Evolutionary conservation across 1,284 basidiomycete genomes (phyloP).

Genomic region (Rhodotorula glutinis): DNA sequence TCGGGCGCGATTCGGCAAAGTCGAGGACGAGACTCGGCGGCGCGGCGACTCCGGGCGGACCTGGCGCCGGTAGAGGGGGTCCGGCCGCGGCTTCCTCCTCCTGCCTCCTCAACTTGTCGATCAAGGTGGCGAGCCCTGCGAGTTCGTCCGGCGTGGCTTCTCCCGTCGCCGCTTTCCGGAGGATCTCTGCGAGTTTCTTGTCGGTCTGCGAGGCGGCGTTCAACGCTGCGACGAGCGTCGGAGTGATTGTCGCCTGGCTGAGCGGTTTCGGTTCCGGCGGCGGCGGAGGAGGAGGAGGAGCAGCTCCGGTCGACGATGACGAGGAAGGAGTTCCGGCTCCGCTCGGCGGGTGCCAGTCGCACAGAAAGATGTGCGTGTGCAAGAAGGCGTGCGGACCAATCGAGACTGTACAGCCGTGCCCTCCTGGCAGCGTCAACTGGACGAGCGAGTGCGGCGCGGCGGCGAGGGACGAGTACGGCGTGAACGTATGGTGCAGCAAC

Average conservation of each 20-base stretch:
- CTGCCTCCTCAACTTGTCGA: slow-evolving; percentile 20
- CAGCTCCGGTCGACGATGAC: background rate
- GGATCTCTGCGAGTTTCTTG: slow-evolving; percentile 6
- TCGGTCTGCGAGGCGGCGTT: slow-evolving; percentile 26
- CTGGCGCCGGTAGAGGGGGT: background rate
- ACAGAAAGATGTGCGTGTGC: slow-evolving; percentile 14
- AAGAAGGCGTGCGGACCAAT: slow-evolving; percentile 33
- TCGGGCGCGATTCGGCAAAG: slow-evolving; percentile 13
- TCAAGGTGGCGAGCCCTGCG: slow-evolving; percentile 12
- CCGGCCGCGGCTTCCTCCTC: background rate
- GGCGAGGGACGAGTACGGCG: slow-evolving; percentile 9
- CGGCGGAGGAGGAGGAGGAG: no score
- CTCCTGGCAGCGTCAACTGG: slow-evolving; percentile 12
- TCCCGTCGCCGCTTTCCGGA: slow-evolving; percentile 24
- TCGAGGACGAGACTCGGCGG: slow-evolving; percentile 26
- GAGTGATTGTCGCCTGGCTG: slow-evolving; percentile 21
- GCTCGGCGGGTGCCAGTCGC: slow-evolving; percentile 12
- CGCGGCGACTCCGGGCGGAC: background rate
- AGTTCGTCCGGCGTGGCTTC: slow-evolving; percentile 25
- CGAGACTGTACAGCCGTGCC: slow-evolving; percentile 10
- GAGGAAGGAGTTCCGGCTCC: background rate
- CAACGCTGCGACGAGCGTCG: slow-evolving; percentile 23
- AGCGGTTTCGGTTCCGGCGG: background rate
- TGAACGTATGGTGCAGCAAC: slow-evolving; percentile 10
- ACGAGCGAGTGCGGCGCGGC: background rate